Conservation (phyloP, 2,329 filamentous ascomycete species). For the Didymella exigua region DNA sequence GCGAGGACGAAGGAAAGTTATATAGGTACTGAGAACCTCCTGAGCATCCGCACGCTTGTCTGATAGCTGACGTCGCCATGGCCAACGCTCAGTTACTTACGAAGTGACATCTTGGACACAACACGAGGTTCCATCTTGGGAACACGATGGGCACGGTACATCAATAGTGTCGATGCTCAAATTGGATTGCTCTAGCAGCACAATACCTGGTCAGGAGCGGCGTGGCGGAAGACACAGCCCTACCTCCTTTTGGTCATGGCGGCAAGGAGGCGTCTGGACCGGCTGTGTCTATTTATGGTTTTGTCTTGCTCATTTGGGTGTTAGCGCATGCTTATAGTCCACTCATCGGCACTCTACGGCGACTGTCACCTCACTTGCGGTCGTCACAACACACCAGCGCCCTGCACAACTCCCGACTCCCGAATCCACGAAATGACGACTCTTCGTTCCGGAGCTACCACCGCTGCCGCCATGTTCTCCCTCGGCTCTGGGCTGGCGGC, state of each 20-base stretch:
- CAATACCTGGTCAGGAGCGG: conserved; percentile 20
- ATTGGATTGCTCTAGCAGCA: conserved; percentile 23
- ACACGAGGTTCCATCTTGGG: conserved; percentile 33
- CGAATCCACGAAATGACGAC: conserved; percentile 9
- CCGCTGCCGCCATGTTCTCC: conserved; percentile 12
- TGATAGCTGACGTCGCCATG: conserved; percentile 33
- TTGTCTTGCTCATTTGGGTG: conserved; percentile 7
- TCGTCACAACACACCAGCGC: conserved; percentile 19
- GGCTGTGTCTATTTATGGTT: conserved; percentile 20
- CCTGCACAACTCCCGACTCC: conserved; percentile 19
- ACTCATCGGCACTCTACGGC: conserved; percentile 2
- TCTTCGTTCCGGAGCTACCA: conserved; percentile 19
- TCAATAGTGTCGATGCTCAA: conserved; percentile 39
- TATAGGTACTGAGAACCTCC: conserved; percentile 32
- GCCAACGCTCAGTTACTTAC: conserved; percentile 32
- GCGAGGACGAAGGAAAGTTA: conserved; percentile 25
- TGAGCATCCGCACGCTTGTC: conserved; percentile 29
- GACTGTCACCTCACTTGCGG: conserved; percentile 18
- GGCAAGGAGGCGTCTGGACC: conserved; percentile 4
- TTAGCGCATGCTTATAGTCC: conserved; percentile 3
- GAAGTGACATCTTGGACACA: conserved; percentile 31
- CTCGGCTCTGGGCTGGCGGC: conserved; percentile 4
- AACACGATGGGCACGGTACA: conserved; percentile 44
- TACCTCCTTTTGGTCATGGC: conserved; percentile 14
- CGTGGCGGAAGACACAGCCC: conserved; percentile 28